Base-by-base conservation (phyloP, 176 grass and related monocot species). In the Juncus inflexus region DNA sequence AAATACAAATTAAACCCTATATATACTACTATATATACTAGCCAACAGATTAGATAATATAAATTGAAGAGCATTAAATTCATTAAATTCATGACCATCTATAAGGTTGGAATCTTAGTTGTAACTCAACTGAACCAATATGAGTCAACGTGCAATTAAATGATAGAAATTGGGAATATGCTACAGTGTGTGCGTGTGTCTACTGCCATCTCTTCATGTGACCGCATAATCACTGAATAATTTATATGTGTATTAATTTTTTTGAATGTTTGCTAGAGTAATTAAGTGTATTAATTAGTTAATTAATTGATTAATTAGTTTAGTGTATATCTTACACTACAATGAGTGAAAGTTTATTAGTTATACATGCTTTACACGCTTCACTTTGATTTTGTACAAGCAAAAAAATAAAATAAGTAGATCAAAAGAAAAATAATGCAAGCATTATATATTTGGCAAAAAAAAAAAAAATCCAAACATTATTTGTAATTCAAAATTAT, bases 11-110 rank as follows among this genome's bases (percentile, higher is more conserved):
- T 53, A 10, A 52, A 28, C 19, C 19, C 19, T 28, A 28, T 28
- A 28, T 28, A 28, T 28, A 28, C 19, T 28, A 28, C 19, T 28
- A 28, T 28, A 28, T 28, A 28, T 28, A 56, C 67, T 71, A 71
- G 68, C 15, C 50, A 49, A 49, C 52, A 60, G 50, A 64, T 28
- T 28, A 28, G 19, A 28, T 65, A 62, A 64, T 58, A 74, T 62
- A 67, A 86, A 77, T 86, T 79, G 79, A 69, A 74, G 67, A 39
- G 63, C 76, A 83, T 81, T 65, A 80, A 84, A 76, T 66, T 83
- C 87, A 70, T 61, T 61, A n/a, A n/a, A 70, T 73, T 73, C 54
- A 64, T 35, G 51, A 64, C 19, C 19, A 28, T 28, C 19, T 28
- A 28, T 28, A 28, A 28, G 19, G 19, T 28, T 28, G 65, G 85